Evolutionary conservation across 2,329 filamentous ascomycete species (phyloP).

Genomic region (Ophiostoma angusticollis): DNA sequence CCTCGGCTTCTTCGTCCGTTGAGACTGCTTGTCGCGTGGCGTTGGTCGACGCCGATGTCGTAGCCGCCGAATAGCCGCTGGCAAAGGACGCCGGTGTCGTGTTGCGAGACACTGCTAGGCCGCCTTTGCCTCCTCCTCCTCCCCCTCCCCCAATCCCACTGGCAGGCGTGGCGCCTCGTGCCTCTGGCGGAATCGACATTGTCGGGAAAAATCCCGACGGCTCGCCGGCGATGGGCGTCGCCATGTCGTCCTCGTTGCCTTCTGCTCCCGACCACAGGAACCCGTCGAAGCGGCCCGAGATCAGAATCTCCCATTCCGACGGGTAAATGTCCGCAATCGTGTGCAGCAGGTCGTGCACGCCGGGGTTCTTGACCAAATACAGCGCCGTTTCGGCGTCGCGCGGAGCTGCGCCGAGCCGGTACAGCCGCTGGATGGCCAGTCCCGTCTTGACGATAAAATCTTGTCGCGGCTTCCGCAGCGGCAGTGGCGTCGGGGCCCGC

Average conservation of each 20-base stretch:
- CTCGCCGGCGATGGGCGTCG: constrained; percentile 26
- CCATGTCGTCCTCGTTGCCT: constrained; percentile 37
- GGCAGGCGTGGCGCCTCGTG: constrained; percentile 26
- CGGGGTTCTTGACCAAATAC: constrained; percentile 71
- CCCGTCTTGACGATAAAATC: constrained; percentile 65
- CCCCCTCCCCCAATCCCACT: constrained; percentile 15
- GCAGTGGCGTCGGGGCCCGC: constrained; percentile 56
- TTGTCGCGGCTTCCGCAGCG: constrained; percentile 48
- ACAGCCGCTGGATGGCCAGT: constrained; percentile 70
- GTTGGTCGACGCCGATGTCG: constrained; percentile 33
- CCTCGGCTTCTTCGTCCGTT: constrained; percentile 87
- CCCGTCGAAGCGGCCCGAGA: constrained; percentile 86
- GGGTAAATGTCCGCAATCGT: constrained; percentile 79
- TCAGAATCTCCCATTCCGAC: constrained; percentile 94
- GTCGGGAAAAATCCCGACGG: constrained; percentile 14
- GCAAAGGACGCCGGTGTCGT: constrained; percentile 35
- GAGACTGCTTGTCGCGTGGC: constrained; percentile 52
- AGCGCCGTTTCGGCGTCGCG: constrained; percentile 78
- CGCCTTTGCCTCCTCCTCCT: too few relatives aligned
- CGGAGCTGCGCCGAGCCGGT: constrained; percentile 58
- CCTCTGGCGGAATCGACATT: constrained; percentile 11
- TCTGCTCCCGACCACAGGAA: constrained; percentile 92
- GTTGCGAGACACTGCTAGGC: constrained; percentile 34
- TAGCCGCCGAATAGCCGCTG: constrained; percentile 29
- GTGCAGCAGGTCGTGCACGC: constrained; percentile 72